Conservation (phyloP, 2,329 filamentous ascomycete genomes). For the Talaromyces sp. region DNA sequence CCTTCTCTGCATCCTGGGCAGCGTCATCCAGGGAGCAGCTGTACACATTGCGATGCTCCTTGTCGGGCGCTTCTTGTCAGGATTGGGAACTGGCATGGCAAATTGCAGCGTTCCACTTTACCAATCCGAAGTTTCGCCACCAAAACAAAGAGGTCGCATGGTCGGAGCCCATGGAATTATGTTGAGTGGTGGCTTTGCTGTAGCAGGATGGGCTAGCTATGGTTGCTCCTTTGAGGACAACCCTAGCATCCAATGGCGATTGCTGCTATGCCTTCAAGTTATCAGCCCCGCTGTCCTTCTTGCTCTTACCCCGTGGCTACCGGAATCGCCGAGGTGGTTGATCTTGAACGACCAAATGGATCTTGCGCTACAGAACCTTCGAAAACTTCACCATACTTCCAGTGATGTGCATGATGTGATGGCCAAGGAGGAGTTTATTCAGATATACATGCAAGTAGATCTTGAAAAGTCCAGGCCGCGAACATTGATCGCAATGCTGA, state of each 20-base stretch:
- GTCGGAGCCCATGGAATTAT: constrained; percentile 5
- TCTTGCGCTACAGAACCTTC: neutral
- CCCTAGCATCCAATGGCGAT: neutral
- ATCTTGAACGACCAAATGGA: constrained; percentile 18
- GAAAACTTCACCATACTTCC: no score
- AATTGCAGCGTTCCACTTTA: neutral
- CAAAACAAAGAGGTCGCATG: constrained; percentile 11
- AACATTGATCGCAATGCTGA: neutral
- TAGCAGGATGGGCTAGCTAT: neutral
- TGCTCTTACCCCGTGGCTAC: neutral
- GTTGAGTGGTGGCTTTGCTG: neutral
- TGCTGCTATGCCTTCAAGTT: neutral
- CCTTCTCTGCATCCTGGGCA: constrained; percentile 14
- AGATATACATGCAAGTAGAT: neutral
- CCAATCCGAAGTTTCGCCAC: constrained; percentile 12
- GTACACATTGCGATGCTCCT: constrained; percentile 20
- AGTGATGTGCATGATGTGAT: no score
- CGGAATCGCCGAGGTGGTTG: constrained; percentile 12
- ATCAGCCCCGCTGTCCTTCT: neutral
- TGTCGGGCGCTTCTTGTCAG: constrained; percentile 18
- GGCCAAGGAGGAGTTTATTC: neutral
- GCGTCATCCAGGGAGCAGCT: constrained; percentile 16
- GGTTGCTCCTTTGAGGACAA: neutral
- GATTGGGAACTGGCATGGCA: constrained; percentile 1
- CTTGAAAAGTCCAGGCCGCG: neutral